These are phyloP conservation scores for Tetrahymena elliotti DNA, from an alignment of 73 alveolate genomes.

Conservation along the genomic window DNA sequence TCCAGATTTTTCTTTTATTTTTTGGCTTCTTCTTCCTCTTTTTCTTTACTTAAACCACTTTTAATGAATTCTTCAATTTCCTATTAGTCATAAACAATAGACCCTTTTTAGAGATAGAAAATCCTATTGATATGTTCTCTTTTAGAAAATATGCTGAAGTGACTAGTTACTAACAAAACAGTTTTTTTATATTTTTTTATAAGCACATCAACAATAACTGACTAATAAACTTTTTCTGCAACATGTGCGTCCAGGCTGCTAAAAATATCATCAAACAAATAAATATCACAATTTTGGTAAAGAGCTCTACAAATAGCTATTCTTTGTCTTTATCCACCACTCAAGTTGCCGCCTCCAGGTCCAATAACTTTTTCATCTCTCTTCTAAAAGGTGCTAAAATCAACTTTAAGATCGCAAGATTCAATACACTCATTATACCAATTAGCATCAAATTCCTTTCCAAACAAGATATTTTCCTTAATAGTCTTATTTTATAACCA, in stretches of 20 bases:
- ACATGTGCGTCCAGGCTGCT: slow-evolving; percentile 71
- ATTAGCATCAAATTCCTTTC: slow-evolving; percentile 56
- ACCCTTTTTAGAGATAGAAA: slow-evolving; percentile 16
- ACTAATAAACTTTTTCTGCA: slow-evolving; percentile 56
- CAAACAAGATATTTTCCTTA: slow-evolving; percentile 80
- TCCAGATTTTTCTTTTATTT: neutral
- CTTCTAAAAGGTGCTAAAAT: slow-evolving; percentile 55
- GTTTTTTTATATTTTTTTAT: slow-evolving; percentile 51
- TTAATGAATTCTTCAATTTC: slow-evolving; percentile 67
- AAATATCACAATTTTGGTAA: slow-evolving; percentile 61
- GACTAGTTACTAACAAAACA: slow-evolving; percentile 58
- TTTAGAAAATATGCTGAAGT: slow-evolving; percentile 15
- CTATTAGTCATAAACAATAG: slow-evolving; percentile 41
- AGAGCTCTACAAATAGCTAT: slow-evolving; percentile 74
- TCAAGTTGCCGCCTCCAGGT: slow-evolving; percentile 77
- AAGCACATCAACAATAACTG: slow-evolving; percentile 52
- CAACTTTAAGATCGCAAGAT: slow-evolving; percentile 72
- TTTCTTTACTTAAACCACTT: slow-evolving; percentile 32
- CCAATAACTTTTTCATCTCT: slow-evolving; percentile 70
- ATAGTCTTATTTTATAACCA: slow-evolving; percentile 78
- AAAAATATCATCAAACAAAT: slow-evolving; percentile 79
- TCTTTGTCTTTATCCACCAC: slow-evolving; percentile 86
- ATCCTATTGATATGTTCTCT: slow-evolving; percentile 18
- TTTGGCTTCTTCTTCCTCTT: slow-evolving; percentile 3
- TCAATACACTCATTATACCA: slow-evolving; percentile 56